Base-by-base conservation (phyloP, 306 rosid species). In the Gastrolobium bilobum region DNA sequence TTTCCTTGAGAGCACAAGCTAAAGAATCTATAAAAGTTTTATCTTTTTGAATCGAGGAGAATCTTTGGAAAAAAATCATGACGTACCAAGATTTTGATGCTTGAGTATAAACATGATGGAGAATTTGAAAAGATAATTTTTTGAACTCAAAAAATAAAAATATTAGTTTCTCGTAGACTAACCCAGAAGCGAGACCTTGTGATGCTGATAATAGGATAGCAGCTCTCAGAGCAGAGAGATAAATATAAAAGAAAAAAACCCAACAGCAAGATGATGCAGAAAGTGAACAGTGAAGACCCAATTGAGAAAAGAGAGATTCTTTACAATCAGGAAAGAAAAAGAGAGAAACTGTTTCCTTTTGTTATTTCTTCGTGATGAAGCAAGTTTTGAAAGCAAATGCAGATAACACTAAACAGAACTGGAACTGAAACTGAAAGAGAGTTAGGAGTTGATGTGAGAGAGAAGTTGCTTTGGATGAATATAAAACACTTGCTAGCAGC, bases 1-100 rank as follows among this genome's bases (percentile, higher is more conserved):
- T 84, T 90, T 83, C 77, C 73, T 53, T 52, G 59, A 71, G 42
- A 75, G 85, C 82, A 86, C 79, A 77, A 81, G 53, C 51, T 33
- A 15, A 48, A 85, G 87, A 90, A 88, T 83, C 89, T 59, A 7
- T n/a, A 69, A 84, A 85, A 79, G 75, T 53, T 84, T 76, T 85
- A 82, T 81, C 79, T 80, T 84, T 74, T 72, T 42, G 89, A 87
- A 88, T 88, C 91, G 79, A 58, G 61, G 79, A 80, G 89, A 85
- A 88, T 87, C 87, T 82, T 47, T 73, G 70, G 79, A 73, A 68
- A 63, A 73, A 68, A 63, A 29, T 29, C 70, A 42, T 61, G 51
- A 62, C 5, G 5, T 30, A 29, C 26, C 26, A 20, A 20, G 26
- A 20, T 20, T 20, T 20, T 20, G 26, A 20, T 20, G 26, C 26